phyloP scores from a whole-genome alignment of 1,284 basidiomycete genomes.

The Marasmius fiardii region DNA sequence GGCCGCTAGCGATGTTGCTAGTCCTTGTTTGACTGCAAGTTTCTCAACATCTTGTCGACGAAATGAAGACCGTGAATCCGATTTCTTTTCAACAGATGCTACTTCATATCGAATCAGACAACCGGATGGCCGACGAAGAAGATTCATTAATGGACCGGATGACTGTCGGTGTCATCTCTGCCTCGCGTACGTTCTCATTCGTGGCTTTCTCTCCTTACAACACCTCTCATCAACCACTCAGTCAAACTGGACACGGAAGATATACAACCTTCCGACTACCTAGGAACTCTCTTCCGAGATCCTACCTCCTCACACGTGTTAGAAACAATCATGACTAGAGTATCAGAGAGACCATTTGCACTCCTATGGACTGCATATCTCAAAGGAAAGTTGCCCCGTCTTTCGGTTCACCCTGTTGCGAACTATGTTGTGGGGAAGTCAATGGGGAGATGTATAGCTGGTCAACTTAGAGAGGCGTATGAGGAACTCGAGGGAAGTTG shows the following conservation, averaged over 20 bases:
- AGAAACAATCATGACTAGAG: conserved; percentile 69
- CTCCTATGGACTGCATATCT: conserved; percentile 80
- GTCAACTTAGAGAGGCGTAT: conserved; percentile 44
- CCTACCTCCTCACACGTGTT: conserved; percentile 85
- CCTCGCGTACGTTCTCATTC: conserved; percentile 61
- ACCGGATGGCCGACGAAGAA: conserved; percentile 50
- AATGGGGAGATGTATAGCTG: conserved; percentile 52
- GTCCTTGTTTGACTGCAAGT: conserved; percentile 75
- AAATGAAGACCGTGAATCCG: not conserved
- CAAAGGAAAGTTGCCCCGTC: conserved; percentile 60
- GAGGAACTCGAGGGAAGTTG: conserved; percentile 57
- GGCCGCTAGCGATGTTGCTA: conserved; percentile 79
- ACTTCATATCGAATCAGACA: conserved; percentile 74
- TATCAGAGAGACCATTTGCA: conserved; percentile 61
- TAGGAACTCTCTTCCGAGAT: conserved; percentile 78
- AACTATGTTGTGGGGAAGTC: conserved; percentile 89
- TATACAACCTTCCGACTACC: conserved; percentile 64
- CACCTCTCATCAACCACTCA: conserved; percentile 19
- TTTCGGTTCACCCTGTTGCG: conserved; percentile 83
- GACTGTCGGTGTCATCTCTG: conserved; percentile 76
- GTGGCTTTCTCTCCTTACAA: too few relatives aligned
- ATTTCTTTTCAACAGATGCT: conserved; percentile 56
- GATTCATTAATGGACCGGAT: conserved; percentile 82
- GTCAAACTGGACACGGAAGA: conserved; percentile 32
- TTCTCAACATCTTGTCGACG: conserved; percentile 4